These are phyloP conservation scores for Carex littledalei DNA, from an alignment of 176 grass and related monocot genomes.

Conservation along the genomic window DNA sequence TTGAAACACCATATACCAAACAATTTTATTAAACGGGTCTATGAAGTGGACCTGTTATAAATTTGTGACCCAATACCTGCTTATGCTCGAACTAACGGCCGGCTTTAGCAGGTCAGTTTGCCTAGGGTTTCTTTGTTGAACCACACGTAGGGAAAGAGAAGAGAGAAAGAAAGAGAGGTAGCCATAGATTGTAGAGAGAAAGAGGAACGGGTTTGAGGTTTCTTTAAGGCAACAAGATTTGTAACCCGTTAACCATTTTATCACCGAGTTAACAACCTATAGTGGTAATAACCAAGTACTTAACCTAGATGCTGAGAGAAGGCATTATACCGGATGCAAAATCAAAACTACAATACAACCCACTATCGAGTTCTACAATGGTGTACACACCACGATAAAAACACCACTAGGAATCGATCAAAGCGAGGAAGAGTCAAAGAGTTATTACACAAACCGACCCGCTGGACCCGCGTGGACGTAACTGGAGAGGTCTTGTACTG, in stretches of 20 bases:
- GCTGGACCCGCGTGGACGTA: not conserved
- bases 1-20: not conserved
- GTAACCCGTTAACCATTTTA: slow-evolving; percentile 2
- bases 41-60: not conserved
- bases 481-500: not conserved
- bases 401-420: not conserved
- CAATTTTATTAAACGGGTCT: not conserved
- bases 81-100: not conserved
- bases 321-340: not conserved
- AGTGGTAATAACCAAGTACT: not conserved
- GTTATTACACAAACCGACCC: not conserved
- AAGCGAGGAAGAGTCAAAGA: not conserved
- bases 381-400: not conserved
- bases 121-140: not conserved
- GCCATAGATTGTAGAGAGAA: not conserved
- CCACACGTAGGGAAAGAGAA: not conserved
- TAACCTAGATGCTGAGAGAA: slow-evolving; percentile 17
- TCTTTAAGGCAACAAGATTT: slow-evolving; percentile 12
- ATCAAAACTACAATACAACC: not conserved
- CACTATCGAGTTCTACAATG: slow-evolving; percentile 11
- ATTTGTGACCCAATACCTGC: not conserved
- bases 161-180: not conserved
- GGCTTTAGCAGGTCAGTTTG: not conserved
- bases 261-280: not conserved
- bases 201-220: not conserved